Base-by-base conservation (phyloP, 2,329 filamentous ascomycete species). In the Tolypocladium tropicale region DNA sequence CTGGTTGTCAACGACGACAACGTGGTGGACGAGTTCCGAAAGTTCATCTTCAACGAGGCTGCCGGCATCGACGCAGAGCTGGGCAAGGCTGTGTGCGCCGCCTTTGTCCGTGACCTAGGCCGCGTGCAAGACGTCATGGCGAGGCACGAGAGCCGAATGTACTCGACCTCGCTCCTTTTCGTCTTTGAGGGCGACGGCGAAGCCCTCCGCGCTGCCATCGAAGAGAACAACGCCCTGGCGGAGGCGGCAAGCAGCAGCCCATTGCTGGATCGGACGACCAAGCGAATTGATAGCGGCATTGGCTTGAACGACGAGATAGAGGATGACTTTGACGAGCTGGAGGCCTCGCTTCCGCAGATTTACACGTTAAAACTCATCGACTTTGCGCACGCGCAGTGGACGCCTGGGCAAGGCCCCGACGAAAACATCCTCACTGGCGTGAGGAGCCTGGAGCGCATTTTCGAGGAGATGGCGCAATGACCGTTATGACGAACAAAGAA, bases 311-410 rank as follows among this genome's bases (percentile, higher is more conserved):
- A 76, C 37, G 69, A 73, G 30, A 72, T 71, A 28, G 68, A 79
- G 2, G 78, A 78, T 4, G 81, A 85, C 2, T 78, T 82, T 14
- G 69, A 70, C 41, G 71, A 73, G 0, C 67, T 70, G 1, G 70
- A 75, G 1, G 76, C 76, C 2, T 77, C 50, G 18, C 58, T 75
- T 12, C 87, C 87, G 0, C 85, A 85, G 63, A 82, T 95, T 48
- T 90, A 87, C 65, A 81, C 84, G 14, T 78, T 96, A 53, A 94
- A 93, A 67, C 78, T 99, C 60, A 99, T 99, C 63, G 94, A 99
- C 70, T 99, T 99, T 78, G 94, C 94, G 1, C 94, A 99, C 71
- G 94, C 94, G 12, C 74, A 78, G 53, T 97, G 88, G 85, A 87
- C 84, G 1, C 88, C 89, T 0, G 90, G 90, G 1, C 74, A 87